Evolutionary conservation across 177 flowering plant genomes (phyloP), one percentile per base, ranked within the genome.

Genomic region (Vitis hybrid): DNA sequence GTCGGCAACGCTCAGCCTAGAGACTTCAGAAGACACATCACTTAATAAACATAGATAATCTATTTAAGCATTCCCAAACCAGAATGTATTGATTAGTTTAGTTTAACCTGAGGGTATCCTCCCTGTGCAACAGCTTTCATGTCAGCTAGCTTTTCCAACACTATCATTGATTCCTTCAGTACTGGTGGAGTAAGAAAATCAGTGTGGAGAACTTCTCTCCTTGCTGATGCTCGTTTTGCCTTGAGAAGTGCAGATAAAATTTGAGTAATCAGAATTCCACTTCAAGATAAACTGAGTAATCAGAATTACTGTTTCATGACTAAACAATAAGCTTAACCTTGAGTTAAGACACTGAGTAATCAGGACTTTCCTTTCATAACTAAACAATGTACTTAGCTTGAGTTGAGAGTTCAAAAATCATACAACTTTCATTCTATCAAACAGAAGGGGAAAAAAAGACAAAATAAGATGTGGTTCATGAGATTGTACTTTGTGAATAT

Each of bases 1-100:
- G 82, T 63, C 97, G 90, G 73, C 96, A 90, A 18, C 97, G 94
- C 79, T 95, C 99, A 72, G 97, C 98, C 98, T 94, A 72, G 49
- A 67, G 6, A 54, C 62, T 72, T 60, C 52, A 5, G 65, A 61
- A 11, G 14, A 68, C 24, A 56, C 3, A 35, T 58, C 46, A 71
- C 64, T 11, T 21, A 3, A 30, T 14, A 24, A 18, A 46, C 51
- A 46, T 12, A 62, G 1, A 50, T 11, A 18, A 27, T 35, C 21
- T 6, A 14, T 19, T 12, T 19, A 27, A 30, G 46, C 12, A 14
- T 15, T 5, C 10, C 24, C 52, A 35, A 67, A 68, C 21, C 1
- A 62, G 13, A 57, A 27, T 7, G 13, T 6, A 40, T 27, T 49
- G n/a, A 3, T 40, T 40, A 24, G n/a, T 2, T 54, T n/a, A 60